Base-by-base conservation (phyloP, 2,329 filamentous ascomycete genomes). In the Neofusicoccum laricinum region DNA sequence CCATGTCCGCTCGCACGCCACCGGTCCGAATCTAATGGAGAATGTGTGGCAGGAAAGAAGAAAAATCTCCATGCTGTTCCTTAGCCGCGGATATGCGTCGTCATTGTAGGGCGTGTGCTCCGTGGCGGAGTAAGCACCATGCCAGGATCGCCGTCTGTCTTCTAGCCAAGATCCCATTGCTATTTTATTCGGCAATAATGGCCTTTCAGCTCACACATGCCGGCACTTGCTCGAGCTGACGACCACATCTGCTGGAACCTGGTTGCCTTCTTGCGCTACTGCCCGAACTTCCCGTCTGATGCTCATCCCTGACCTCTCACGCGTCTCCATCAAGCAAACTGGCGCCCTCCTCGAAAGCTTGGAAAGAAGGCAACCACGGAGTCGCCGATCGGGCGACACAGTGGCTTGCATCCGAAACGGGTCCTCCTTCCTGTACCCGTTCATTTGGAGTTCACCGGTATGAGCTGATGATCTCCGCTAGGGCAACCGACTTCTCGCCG, bases 351-450 rank as follows among this genome's bases (percentile, higher is more conserved):
- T 19, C 5, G 25, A 34, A 38, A 46, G 41, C 55, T 59, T 46
- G 41, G n/a, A 25, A 59, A 59, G 55, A 59, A 59, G 55, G 55
- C 55, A 59, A 59, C 55, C 41, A 59, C 55, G 40, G 55, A 36
- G 40, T 36, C 55, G 55, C 40, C 55, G 55, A 36, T 59, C 55
- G 25, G 21, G 55, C 55, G 30, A 45, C 55, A 59, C 55, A 11
- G 32, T 59, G 55, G 55, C 55, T 59, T 59, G 55, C 41, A 36
- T 45, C 30, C 55, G 21, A 59, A 46, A 59, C 55, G 51, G 38
- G 15, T 5, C 15, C 19, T 11, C 21, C 15, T 10, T 4, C 51
- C 51, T 43, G 38, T 43, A 10, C 14, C 51, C 38, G n/a, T 17
- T 34, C 55, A 2, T 15, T 32, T 46, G 25, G 38, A 34, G 25